Conservation (phyloP, 225 moss, liverwort and hornwort species). For the Pleurozium schreberi region DNA sequence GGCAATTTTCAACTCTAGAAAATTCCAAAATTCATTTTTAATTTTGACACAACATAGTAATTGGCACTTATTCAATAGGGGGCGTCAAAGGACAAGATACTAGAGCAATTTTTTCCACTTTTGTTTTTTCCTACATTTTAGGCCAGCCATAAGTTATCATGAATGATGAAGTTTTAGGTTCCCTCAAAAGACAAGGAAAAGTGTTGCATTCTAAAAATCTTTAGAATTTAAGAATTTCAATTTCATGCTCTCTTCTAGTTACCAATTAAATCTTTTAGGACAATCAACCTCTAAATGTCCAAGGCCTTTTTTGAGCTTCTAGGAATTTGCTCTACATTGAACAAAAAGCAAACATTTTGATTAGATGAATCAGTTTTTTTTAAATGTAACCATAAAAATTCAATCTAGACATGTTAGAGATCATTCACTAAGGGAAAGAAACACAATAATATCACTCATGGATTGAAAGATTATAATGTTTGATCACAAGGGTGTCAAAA, state of each 20-base stretch:
- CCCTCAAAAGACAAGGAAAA: neutral
- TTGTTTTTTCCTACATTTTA: neutral
- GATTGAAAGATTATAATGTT: no score
- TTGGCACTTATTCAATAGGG: neutral
- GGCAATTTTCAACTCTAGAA: neutral
- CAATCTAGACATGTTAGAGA: no score
- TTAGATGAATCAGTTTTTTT: no score
- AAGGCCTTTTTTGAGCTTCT: no score
- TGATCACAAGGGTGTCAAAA: no score
- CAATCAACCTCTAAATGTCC: no score
- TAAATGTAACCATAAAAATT: no score
- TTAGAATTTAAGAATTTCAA: neutral
- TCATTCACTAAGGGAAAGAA: no score
- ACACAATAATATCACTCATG: no score
- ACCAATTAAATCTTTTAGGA: no score
- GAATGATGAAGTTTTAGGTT: neutral
- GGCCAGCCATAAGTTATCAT: rapidly evolving
- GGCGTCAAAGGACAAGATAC: neutral
- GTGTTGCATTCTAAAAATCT: neutral
- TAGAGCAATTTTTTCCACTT: neutral
- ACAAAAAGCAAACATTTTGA: no score
- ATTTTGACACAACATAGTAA: neutral
- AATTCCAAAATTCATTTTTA: neutral
- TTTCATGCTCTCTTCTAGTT: neutral
- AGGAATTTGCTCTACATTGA: no score